Evolutionary conservation across 306 rosid species (phyloP).

Genomic region (Psophocarpus tetragonolobus): DNA sequence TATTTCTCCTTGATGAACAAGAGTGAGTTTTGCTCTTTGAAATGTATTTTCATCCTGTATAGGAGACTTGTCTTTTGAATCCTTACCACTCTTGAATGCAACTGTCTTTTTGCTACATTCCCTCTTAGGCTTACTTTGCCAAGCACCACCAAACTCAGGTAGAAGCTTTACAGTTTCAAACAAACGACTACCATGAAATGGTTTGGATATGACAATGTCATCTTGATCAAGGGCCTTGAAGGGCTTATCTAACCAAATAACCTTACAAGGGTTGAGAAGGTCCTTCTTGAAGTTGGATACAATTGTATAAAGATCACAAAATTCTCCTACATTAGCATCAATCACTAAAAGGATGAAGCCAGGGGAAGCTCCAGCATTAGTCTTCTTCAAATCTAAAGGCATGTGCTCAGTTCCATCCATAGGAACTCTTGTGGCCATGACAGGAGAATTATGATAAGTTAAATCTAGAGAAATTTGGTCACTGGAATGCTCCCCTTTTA

Average conservation of each 20-base stretch:
- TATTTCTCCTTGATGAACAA: slow-evolving; percentile 25
- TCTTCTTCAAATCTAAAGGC: slow-evolving; percentile 32
- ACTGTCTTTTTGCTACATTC: neutral
- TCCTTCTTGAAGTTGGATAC: slow-evolving; percentile 36
- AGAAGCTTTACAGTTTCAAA: slow-evolving; percentile 54
- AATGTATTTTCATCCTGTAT: neutral
- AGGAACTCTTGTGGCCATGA: slow-evolving; percentile 21
- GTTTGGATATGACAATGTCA: slow-evolving; percentile 51
- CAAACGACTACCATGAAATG: slow-evolving; percentile 69
- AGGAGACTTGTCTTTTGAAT: slow-evolving; percentile 4
- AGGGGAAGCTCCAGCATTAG: slow-evolving; percentile 21
- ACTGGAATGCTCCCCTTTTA: neutral
- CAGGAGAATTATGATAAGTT: slow-evolving; percentile 16
- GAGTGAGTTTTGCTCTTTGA: slow-evolving; percentile 9
- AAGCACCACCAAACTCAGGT: slow-evolving; percentile 66
- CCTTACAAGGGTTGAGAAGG: slow-evolving; percentile 41
- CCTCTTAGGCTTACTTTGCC: slow-evolving; percentile 7
- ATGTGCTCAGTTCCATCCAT: slow-evolving; percentile 27
- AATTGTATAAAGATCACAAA: slow-evolving; percentile 25
- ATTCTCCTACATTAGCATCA: slow-evolving; percentile 40
- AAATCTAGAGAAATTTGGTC: slow-evolving; percentile 30
- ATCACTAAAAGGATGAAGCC: slow-evolving; percentile 42
- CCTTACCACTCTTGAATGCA: neutral
- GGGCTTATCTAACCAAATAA: slow-evolving; percentile 70
- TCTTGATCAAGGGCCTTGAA: slow-evolving; percentile 33